phyloP scores from a whole-genome alignment of 2,329 filamentous ascomycete genomes.

The Ophiostoma ips region DNA sequence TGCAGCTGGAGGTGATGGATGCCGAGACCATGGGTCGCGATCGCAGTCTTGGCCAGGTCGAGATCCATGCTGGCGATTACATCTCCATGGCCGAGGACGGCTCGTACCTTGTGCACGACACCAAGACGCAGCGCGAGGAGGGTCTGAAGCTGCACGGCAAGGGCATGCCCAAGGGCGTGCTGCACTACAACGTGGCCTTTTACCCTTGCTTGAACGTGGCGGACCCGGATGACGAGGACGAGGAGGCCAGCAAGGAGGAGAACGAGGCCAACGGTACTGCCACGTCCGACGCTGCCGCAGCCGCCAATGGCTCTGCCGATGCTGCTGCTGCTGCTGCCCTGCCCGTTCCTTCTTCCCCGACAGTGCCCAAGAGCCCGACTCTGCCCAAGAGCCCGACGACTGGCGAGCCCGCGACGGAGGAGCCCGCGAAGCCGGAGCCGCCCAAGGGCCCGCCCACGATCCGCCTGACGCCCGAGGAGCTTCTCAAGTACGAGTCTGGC shows the following conservation, averaged over 20 bases:
- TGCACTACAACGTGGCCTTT: conserved; percentile 77
- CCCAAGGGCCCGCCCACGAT: conserved; percentile 54
- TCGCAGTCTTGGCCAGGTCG: conserved; percentile 68
- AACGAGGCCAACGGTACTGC: conserved; percentile 7
- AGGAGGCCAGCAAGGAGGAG: conserved; percentile 31
- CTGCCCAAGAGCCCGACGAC: conserved; percentile 3
- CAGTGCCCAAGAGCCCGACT: conserved; percentile 1
- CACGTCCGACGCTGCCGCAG: background rate
- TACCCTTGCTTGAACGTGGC: conserved; percentile 78
- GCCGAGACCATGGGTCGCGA: conserved; percentile 86
- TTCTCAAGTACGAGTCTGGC: conserved; percentile 77
- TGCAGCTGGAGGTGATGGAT: conserved; percentile 92
- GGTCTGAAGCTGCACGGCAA: conserved; percentile 62
- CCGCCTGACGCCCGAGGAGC: conserved; percentile 62
- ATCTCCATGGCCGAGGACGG: conserved; percentile 64
- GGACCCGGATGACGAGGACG: conserved; percentile 77
- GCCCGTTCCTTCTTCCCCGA: conserved; percentile 19
- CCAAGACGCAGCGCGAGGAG: conserved; percentile 52
- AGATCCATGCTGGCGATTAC: conserved; percentile 66
- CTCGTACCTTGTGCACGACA: conserved; percentile 66
- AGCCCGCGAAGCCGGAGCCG: conserved; percentile 25
- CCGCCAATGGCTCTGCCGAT: background rate
- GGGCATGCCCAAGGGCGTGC: conserved; percentile 59
- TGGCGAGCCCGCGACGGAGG: background rate
- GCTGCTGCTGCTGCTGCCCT: conserved; percentile 23